phyloP scores from a whole-genome alignment of 2,329 filamentous ascomycete species.

The Aureobasidium subglaciale region DNA sequence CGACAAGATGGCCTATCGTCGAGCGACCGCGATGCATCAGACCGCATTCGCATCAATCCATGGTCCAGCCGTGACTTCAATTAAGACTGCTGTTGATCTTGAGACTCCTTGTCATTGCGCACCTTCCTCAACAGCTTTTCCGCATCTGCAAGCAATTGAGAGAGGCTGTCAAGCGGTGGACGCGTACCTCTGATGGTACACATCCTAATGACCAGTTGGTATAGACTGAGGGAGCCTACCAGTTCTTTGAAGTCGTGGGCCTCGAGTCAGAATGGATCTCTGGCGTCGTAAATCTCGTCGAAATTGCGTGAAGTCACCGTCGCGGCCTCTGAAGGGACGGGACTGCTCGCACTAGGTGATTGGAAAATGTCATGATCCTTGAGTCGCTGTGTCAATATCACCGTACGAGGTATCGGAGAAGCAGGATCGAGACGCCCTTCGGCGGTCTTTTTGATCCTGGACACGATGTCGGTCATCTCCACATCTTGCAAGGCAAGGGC shows the following conservation, averaged over 20 bases:
- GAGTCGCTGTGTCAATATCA: neutral
- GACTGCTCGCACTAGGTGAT: neutral
- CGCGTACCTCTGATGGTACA: neutral
- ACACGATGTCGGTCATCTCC: slow-evolving; percentile 4
- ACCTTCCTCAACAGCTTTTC: neutral
- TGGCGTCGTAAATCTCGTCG: neutral
- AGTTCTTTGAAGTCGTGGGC: neutral
- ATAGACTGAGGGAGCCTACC: neutral
- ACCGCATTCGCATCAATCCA: neutral
- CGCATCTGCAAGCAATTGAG: neutral
- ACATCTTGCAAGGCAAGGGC: neutral
- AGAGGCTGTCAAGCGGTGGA: neutral
- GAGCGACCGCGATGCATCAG: neutral
- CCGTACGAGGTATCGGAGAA: slow-evolving; percentile 4
- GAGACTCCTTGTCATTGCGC: neutral
- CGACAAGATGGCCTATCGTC: neutral
- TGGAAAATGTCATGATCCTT: slow-evolving; percentile 6
- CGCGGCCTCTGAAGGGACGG: neutral
- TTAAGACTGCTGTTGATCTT: too few relatives aligned
- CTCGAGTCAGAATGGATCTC: neutral
- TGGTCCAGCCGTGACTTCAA: neutral
- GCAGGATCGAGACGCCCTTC: neutral
- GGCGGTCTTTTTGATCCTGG: neutral
- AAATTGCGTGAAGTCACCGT: neutral
- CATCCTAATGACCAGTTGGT: neutral